Base-by-base conservation (phyloP, 495 filamentous ascomycete species). In the Tuber umbilicatum region DNA sequence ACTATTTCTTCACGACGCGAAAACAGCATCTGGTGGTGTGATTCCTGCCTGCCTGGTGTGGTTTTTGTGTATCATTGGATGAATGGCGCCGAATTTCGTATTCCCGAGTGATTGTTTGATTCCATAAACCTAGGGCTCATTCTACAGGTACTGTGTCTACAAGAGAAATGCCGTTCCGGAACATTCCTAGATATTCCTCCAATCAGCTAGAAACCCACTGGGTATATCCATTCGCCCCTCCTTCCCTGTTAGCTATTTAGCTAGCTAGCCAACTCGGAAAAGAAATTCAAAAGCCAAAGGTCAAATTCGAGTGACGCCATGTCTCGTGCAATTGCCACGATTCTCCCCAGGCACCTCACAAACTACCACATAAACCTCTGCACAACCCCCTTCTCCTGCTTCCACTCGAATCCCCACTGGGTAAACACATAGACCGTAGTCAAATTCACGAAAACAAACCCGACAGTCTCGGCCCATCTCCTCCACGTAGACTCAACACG, bases 301-400 rank as follows among this genome's bases (percentile, higher is more conserved):
- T 31, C 50, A 31, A 60, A 60, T 60, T 64, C 55, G 55, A 64
- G 55, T 64, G 55, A 64, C 27, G 55, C 27, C 55, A 64, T 31
- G 27, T 4, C 27, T 64, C 12, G 16, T 17, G 27, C 55, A 14
- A 35, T 35, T 5, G 12, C 55, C 50, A 10, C n/a, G 2, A 60
- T 5, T 27, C n/a, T n/a, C 12, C 27, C 45, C 12, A 1, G 31
- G 12, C 35, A 40, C 43, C 19, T 14, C n/a, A 40, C 38, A 71
- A 55, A 19, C 74, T 82, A 97, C 94, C 94, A 98, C 91, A 98
- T 93, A 80, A 98, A 98, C 74, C 94, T 86, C 86, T 97, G 94
- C 74, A 93, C 84, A 79, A 86, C 90, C 41, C 93, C 93, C 41
- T 87, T 88, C 82, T 97, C 94, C 78, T 91, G 87, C 71, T 85